These are phyloP conservation scores for Aspergillus sojae DNA, from an alignment of 2,329 filamentous ascomycete genomes.

Conservation along the genomic window DNA sequence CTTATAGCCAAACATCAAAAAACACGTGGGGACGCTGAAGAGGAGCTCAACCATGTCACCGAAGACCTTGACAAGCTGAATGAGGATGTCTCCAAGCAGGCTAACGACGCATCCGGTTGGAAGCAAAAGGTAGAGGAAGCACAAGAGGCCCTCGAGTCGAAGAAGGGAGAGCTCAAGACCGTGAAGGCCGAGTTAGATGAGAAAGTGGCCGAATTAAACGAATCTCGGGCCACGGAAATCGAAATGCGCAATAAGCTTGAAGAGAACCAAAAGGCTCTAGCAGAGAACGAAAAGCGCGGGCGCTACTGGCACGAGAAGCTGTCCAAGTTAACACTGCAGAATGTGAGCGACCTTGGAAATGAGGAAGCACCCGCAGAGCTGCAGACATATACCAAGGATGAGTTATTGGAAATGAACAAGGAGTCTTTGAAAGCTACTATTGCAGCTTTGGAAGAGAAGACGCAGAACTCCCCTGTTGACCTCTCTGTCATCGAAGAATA, in stretches of 20 bases:
- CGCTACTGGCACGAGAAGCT: slow-evolving; percentile 90
- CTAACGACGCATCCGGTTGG: slow-evolving; percentile 72
- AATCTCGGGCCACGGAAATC: slow-evolving; percentile 85
- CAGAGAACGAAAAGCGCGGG: slow-evolving; percentile 81
- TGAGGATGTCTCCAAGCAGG: slow-evolving; percentile 76
- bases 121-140: slow-evolving; percentile 77
- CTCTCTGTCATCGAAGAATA: slow-evolving; percentile 87
- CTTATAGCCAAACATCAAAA: slow-evolving; percentile 85
- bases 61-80: slow-evolving; percentile 77
- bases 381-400: slow-evolving; percentile 76
- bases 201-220: slow-evolving; percentile 82
- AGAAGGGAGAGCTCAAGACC: slow-evolving; percentile 76
- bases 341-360: slow-evolving; percentile 70
- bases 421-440: slow-evolving; percentile 65
- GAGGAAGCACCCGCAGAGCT: slow-evolving; percentile 56
- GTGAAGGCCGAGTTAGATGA: slow-evolving; percentile 86
- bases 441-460: slow-evolving; percentile 70
- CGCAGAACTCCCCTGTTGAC: slow-evolving; percentile 84
- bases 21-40: slow-evolving; percentile 73
- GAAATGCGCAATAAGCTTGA: slow-evolving; percentile 99
- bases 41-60: slow-evolving; percentile 73
- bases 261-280: slow-evolving; percentile 86
- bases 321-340: slow-evolving; percentile 78
- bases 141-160: slow-evolving; percentile 72
- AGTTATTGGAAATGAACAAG: slow-evolving; percentile 66